Conservation (phyloP, 2,329 filamentous ascomycete species). For the Cercospora citrullina region DNA sequence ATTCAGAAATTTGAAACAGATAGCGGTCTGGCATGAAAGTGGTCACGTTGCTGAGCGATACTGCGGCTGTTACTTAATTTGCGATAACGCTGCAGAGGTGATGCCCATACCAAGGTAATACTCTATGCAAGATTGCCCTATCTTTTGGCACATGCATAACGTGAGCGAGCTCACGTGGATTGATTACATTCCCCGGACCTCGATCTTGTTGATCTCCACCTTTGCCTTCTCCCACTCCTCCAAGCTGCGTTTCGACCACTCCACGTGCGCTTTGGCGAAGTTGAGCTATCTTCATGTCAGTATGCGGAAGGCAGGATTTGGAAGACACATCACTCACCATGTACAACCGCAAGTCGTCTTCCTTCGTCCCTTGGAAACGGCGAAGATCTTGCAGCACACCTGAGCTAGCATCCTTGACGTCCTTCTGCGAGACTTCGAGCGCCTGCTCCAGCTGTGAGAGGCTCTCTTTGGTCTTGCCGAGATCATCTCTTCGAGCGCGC, state of each 20-base stretch:
- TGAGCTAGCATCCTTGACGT: slow-evolving; percentile 87
- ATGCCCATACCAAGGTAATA: not conserved
- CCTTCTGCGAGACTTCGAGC: slow-evolving; percentile 79
- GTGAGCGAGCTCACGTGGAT: not conserved
- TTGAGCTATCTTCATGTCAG: slow-evolving; percentile 62
- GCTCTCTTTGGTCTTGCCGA: slow-evolving; percentile 91
- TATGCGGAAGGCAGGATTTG: not conserved
- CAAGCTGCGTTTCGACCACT: slow-evolving; percentile 89
- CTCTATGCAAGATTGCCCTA: not conserved
- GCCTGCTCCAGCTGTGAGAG: slow-evolving; percentile 87
- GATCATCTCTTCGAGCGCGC: slow-evolving; percentile 84
- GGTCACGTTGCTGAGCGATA: not conserved
- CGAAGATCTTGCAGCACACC: slow-evolving; percentile 88
- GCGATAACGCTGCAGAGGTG: not conserved
- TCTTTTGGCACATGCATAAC: not conserved
- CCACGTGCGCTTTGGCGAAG: slow-evolving; percentile 88
- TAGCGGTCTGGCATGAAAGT: not conserved
- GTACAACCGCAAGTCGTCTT: slow-evolving; percentile 87
- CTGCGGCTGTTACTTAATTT: not conserved
- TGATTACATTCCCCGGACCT: slow-evolving; percentile 40
- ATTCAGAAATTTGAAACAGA: not conserved
- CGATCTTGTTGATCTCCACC: slow-evolving; percentile 85
- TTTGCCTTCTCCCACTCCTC: slow-evolving; percentile 92
- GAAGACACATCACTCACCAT: slow-evolving; percentile 69
- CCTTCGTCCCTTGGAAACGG: slow-evolving; percentile 92